Base-by-base conservation (phyloP, 768 basidiomycete species). In the Termitomyces sp. region DNA sequence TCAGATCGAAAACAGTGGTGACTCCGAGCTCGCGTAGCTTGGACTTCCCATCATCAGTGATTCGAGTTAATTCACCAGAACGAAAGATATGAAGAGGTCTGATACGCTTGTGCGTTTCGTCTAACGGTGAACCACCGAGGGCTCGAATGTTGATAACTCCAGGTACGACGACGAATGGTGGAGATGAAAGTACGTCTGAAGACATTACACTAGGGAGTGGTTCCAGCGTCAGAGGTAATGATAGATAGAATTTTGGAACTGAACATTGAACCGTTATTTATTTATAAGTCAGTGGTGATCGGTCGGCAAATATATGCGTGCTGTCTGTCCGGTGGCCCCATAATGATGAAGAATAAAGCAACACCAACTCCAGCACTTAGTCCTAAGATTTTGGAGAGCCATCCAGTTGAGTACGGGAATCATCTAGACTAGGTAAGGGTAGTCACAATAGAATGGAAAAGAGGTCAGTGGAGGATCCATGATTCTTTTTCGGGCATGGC, bases 71-170 rank as follows among this genome's bases (percentile, higher is more conserved):
- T 54, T 79, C 76, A 18, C 72, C 77, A 12, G 75, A 76, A 57
- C 78, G 76, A 57, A 73, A 76, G 39, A 77, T 60, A 41, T 65
- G 51, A 6, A 56, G 58, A 8, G 72, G 67, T 54, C 71, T 74
- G 55, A 74, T 65, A 18, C 53, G 29, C 13, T 29, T 50, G 5
- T 51, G 36, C 3, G 44, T 31, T 49, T 48, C 24, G 43, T 34
- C 29, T 51, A 39, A 14, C 8, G 64, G 18, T 51, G 66, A 67
- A 13, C 67, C 69, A 18, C 73, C 72, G 27, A 77, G 59, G 22
- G 70, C 64, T 41, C 76, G 70, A 31, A 75, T 62, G 61, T 78
- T 78, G 61, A 74, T 65, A 14, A 74, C 64, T 9, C 77, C 77
- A 36, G 76, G 73, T 12, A 78, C 64, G 13, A 59, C 34, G 16